These are phyloP conservation scores for Cystoderma amianthinum DNA, from an alignment of 768 basidiomycete genomes.

Conservation along the genomic window DNA sequence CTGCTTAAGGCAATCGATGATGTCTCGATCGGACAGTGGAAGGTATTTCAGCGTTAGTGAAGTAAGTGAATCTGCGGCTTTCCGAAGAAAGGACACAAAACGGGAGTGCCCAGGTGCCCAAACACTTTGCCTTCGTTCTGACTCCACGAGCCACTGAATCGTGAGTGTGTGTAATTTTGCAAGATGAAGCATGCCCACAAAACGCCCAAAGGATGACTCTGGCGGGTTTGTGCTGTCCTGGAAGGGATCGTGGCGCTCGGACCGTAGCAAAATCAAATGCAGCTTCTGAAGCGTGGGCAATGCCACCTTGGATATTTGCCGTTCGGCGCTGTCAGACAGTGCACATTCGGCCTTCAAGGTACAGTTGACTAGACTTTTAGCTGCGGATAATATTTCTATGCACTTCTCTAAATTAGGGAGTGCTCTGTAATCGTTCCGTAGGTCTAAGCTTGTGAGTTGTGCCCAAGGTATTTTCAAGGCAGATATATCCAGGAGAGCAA, in stretches of 20 bases:
- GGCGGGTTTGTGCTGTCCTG: constrained; percentile 9
- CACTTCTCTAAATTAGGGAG: constrained; percentile 29
- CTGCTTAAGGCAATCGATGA: constrained; percentile 21
- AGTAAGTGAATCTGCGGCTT: constrained; percentile 17
- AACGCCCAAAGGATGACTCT: constrained; percentile 17
- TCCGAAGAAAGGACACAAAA: constrained; percentile 21
- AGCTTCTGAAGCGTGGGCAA: constrained; percentile 25
- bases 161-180: constrained; percentile 20
- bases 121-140: background rate
- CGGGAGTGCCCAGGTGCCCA: constrained; percentile 14
- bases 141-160: constrained; percentile 27
- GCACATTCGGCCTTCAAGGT: constrained; percentile 25
- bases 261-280: constrained; percentile 19
- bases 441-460: constrained; percentile 29
- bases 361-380: constrained; percentile 22
- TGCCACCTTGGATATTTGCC: constrained; percentile 6
- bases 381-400: constrained; percentile 22
- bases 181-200: constrained; percentile 22
- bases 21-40: constrained; percentile 24
- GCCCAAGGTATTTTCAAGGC: constrained; percentile 26
- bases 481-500: constrained; percentile 15
- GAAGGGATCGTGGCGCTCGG: constrained; percentile 2
- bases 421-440: constrained; percentile 24
- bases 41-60: constrained; percentile 28
- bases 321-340: constrained; percentile 9